Base-by-base conservation (phyloP, 2,329 filamentous ascomycete species). In the Colletotrichum spaethianum region DNA sequence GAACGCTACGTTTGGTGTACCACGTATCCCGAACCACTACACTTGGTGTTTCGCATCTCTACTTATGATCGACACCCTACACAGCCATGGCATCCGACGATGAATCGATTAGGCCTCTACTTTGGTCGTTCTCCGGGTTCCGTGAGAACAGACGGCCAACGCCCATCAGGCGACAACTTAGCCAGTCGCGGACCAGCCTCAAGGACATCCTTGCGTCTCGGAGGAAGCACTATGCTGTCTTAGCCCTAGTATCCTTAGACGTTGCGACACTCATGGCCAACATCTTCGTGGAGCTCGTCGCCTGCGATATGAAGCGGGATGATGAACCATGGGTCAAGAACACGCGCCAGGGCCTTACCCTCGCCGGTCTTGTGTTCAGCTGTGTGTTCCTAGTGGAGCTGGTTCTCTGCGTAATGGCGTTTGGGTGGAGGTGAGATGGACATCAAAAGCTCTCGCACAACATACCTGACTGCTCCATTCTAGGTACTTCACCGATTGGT, bases 371-470 rank as follows among this genome's bases (percentile, higher is more conserved):
- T 55, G 82, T 88, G 2, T 90, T 93, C 77, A 92, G 89, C 67
- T 89, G 86, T 75, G 76, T 93, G 36, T 94, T 94, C 78, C 85
- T 93, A 83, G 75, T 86, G 0, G 92, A 94, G 80, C 80, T 93
- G 79, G 66, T 87, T 12, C 81, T 87, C 3, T 88, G 86, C 38
- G 79, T 93, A 2, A 89, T 90, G 83, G 89, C 89, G 3, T 93
- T 91, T 82, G 91, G 91, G 2, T 80, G 84, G 40, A 75, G 81
- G 90, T 93, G 81, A 78, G 86, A 82, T 46, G 55, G 4, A 26
- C 28, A 14, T 33, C 18, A 33, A 42, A 33, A 52, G 42, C 48
- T 60, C 53, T 67, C 33, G 36, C 50, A 59, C n/a, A 56, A 57
- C 52, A 40, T n/a, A 26, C 52, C 72, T 76, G 31, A 76, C 56